Evolutionary conservation across 441 rosid genomes (phyloP).

Genomic region (Populus tomentosa): DNA sequence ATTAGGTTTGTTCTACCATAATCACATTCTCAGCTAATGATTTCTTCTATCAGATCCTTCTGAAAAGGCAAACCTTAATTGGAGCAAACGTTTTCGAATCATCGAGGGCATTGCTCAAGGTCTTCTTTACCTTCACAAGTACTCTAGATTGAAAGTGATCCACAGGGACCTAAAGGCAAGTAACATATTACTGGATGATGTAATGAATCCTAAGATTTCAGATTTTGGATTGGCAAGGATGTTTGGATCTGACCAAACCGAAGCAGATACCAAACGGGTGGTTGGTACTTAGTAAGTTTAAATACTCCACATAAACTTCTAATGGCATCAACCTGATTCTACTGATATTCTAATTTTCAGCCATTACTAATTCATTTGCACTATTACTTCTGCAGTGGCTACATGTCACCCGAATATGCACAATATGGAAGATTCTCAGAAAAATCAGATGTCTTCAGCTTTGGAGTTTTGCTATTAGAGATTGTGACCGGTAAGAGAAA

Average conservation of each 20-base stretch:
- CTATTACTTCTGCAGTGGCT: neutral
- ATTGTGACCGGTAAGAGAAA: neutral
- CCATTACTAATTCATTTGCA: neutral
- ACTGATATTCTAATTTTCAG: too few relatives aligned
- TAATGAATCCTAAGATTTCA: neutral
- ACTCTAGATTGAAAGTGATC: slow-evolving; percentile 2
- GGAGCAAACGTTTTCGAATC: neutral
- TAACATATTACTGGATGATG: neutral
- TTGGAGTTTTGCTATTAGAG: neutral
- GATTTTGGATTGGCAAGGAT: neutral
- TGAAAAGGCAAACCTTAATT: neutral
- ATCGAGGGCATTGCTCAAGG: neutral
- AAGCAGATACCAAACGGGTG: neutral
- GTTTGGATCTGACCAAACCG: neutral
- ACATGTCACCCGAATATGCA: neutral
- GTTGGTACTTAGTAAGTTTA: neutral
- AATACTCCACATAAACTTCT: neutral
- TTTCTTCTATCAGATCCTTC: neutral
- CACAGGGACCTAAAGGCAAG: slow-evolving; percentile 4
- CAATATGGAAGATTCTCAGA: neutral
- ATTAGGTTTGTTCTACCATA: neutral
- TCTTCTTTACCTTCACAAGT: slow-evolving; percentile 1
- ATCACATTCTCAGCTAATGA: too few relatives aligned
- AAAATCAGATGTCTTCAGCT: neutral
- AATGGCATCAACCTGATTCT: too few relatives aligned